Base-by-base conservation (phyloP, 1,139 yeast genomes). In the Sugiyamaella japonica region DNA sequence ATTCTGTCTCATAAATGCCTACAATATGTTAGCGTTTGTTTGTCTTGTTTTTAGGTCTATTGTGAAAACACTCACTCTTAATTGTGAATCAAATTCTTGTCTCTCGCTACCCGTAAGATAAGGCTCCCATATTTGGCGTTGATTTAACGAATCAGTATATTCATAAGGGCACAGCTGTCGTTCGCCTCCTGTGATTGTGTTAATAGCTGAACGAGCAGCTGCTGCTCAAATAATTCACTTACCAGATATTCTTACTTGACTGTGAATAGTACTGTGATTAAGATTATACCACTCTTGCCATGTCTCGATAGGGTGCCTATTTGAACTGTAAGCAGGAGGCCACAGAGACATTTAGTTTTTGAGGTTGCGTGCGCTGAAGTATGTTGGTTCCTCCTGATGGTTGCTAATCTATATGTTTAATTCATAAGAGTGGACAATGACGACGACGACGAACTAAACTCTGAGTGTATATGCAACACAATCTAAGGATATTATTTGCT, bases 271-370 rank as follows among this genome's bases (percentile, higher is more conserved):
- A 12, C 48, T 45, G 43, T 63, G 63, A 50, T 68, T 64, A 34
- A 55, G 42, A 43, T 56, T 56, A 53, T 68, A 68, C 71, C 71
- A 68, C 50, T 66, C 69, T 50, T 66, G 71, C 71, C 71, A 68
- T 40, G 67, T 61, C 52, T 68, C 71, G 31, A 68, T 63, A 39
- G 71, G 71, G 53, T 68, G 71, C 50, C 67, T 52, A 50, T 58
- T 57, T n/a, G 65, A 57, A 49, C 63, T 62, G 57, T 62, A 67
- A 7, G 51, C 15, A 5, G 68, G 68, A 38, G 58, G 58, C 29
- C 63, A 58, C 20, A 55, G 52, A 36, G 62, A 53, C 56, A 59
- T 56, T 38, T 48, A 51, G 45, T 44, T 20, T 20, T 20, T 20
- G 25, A 20, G 25, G 6, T 20, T 20, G 25, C 25, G 25, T 20